These are phyloP conservation scores for Brettanomyces custersianus DNA, from an alignment of 805 yeast species.

Conservation along the genomic window DNA sequence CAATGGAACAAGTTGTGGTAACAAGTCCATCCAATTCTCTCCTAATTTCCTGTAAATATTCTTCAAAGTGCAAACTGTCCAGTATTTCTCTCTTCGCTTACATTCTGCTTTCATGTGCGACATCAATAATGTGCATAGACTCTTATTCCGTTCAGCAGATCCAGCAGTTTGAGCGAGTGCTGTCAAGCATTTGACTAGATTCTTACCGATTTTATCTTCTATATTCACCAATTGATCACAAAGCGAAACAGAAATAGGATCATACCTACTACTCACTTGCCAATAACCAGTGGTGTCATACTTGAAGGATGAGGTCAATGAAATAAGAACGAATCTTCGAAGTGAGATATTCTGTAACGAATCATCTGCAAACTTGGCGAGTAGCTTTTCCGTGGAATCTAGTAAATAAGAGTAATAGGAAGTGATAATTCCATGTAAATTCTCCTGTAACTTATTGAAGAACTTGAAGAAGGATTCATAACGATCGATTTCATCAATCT, in stretches of 20 bases:
- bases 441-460: constrained; percentile 76
- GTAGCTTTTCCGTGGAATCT: constrained; percentile 55
- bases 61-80: constrained; percentile 77
- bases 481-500: constrained; percentile 45
- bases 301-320: constrained; percentile 74
- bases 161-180: constrained; percentile 61
- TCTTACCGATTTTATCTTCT: constrained; percentile 69
- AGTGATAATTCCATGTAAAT: constrained; percentile 79
- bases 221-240: constrained; percentile 57
- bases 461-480: constrained; percentile 74
- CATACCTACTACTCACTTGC: constrained; percentile 83
- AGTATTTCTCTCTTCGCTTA: constrained; percentile 50
- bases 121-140: constrained; percentile 53
- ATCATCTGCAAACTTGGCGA: constrained; percentile 39
- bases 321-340: constrained; percentile 64
- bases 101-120: constrained; percentile 61
- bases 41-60: constrained; percentile 84
- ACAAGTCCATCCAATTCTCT: constrained; percentile 82
- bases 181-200: constrained; percentile 71
- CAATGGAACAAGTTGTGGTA: constrained; percentile 92
- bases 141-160: constrained; percentile 63
- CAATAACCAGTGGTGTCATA: constrained; percentile 93
- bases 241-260: constrained; percentile 52
- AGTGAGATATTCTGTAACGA: constrained; percentile 40
- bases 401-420: constrained; percentile 78